Evolutionary conservation across 2,329 filamentous ascomycete species (phyloP).

Genomic region (Venturia oleaginea): DNA sequence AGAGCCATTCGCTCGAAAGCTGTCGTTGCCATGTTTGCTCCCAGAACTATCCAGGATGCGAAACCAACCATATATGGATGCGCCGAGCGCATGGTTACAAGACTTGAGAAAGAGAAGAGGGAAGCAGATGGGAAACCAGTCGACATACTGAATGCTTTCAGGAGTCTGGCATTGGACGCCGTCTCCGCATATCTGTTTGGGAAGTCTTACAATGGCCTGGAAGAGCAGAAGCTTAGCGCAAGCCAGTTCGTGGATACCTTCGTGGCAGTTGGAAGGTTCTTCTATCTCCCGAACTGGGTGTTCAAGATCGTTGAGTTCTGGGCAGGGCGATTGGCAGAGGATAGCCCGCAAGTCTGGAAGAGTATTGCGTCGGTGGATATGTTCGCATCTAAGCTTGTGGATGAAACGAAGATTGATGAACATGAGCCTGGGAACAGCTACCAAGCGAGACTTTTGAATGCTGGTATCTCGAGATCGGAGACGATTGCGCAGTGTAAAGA

Average conservation of each 20-base stretch:
- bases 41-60: conserved; percentile 34
- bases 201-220: conserved; percentile 40
- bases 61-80: conserved; percentile 31
- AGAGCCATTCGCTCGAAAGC: conserved; percentile 40
- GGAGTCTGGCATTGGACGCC: conserved; percentile 45
- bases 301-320: conserved; percentile 33
- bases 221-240: conserved; percentile 34
- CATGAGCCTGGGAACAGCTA: conserved; percentile 29
- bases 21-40: conserved; percentile 42
- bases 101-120: conserved; percentile 29
- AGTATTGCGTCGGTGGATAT: conserved; percentile 34
- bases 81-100: conserved; percentile 34
- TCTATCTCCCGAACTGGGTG: conserved; percentile 39
- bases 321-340: conserved; percentile 27
- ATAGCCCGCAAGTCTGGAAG: conserved; percentile 25
- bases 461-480: conserved; percentile 36
- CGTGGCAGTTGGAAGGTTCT: conserved; percentile 46
- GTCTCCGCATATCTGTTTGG: conserved; percentile 47
- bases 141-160: conserved; percentile 41
- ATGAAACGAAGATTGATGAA: conserved; percentile 20
- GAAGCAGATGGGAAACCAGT: conserved; percentile 26
- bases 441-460: conserved; percentile 38
- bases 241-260: conserved; percentile 45
- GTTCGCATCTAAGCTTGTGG: conserved; percentile 34
- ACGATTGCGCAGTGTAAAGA: conserved; percentile 45